A percentile compares a stretch with the other conserved stretches of the same genome.
These are phyloP conservation scores for Phytopythium mirpurense DNA, from an alignment of 352 stramenopile species.

Conservation along the genomic window DNA sequence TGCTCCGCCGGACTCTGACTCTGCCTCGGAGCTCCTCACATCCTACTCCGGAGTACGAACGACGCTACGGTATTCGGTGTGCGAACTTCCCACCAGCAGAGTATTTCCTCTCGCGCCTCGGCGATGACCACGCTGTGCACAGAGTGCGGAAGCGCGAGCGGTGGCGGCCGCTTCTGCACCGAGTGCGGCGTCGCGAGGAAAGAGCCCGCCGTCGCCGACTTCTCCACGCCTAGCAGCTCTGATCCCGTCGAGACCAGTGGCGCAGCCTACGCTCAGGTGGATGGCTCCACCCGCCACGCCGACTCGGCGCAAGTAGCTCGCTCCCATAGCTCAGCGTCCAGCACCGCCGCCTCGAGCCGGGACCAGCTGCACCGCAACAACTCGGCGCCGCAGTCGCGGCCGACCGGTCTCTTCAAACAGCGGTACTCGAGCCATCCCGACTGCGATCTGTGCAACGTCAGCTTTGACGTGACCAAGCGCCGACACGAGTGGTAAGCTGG, in stretches of 20 bases:
- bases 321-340: background rate
- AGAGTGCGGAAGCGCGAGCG: conserved; percentile 11
- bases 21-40: background rate
- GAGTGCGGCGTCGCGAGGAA: background rate
- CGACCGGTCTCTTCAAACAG: conserved; percentile 24
- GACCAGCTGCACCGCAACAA: conserved; percentile 2
- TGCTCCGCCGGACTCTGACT: too few species aligned
- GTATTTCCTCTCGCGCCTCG: too few species aligned
- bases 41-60: too few species aligned
- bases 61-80: too few species aligned
- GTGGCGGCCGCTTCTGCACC: conserved; percentile 3
- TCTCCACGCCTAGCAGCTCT: conserved; percentile 37
- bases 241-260: background rate
- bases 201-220: conserved; percentile 11
- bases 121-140: conserved; percentile 15
- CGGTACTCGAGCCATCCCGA: conserved; percentile 62
- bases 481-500: conserved; percentile 68
- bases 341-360: background rate
- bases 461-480: conserved; percentile 54
- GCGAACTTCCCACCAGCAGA: too few species aligned
- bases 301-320: background rate
- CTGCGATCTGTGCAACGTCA: conserved; percentile 53
- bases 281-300: background rate
- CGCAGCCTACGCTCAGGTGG: background rate
- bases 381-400: conserved; percentile 9